Percentiles rank a stretch among this genome's conserved stretches.
These are phyloP conservation scores for Pichia sp. DNA, from an alignment of 1,139 yeast genomes.

Conservation along the genomic window DNA sequence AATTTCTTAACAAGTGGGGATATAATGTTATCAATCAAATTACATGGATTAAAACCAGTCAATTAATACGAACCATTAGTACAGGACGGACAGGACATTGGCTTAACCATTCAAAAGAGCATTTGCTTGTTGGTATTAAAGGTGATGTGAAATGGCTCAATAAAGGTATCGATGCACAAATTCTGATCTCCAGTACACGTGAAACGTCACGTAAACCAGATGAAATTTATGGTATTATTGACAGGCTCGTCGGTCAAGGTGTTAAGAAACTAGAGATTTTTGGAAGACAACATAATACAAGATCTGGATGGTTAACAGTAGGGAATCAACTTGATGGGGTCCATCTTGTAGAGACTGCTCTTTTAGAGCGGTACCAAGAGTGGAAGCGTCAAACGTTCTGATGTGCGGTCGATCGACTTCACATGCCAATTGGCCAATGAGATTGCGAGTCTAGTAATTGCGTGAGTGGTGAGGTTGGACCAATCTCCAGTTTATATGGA, in stretches of 20 bases:
- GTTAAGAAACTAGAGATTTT: conserved; percentile 80
- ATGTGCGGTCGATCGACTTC: neutral
- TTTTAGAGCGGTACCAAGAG: neutral
- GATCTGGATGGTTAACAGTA: conserved; percentile 87
- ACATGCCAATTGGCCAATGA: neutral
- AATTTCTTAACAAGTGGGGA: conserved; percentile 77
- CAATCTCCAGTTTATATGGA: too few relatives aligned
- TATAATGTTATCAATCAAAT: conserved; percentile 71
- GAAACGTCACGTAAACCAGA: conserved; percentile 91
- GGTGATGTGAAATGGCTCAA: conserved; percentile 77
- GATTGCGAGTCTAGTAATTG: neutral
- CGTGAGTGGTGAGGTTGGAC: neutral
- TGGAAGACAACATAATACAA: conserved; percentile 77
- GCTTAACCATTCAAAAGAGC: conserved; percentile 94
- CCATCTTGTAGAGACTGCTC: conserved; percentile 1
- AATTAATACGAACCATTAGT: conserved; percentile 78
- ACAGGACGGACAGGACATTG: conserved; percentile 97
- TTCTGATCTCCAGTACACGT: conserved; percentile 75
- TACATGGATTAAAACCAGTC: conserved; percentile 89
- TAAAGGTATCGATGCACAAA: conserved; percentile 61
- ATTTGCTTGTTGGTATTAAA: conserved; percentile 69
- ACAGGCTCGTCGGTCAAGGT: conserved; percentile 49
- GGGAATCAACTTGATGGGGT: conserved; percentile 71
- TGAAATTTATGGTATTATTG: conserved; percentile 79
- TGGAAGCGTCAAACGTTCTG: neutral